These are phyloP conservation scores for Lichtheimia corymbifera DNA, from an alignment of 371 early-diverging fungal genomes.

Conservation along the genomic window DNA sequence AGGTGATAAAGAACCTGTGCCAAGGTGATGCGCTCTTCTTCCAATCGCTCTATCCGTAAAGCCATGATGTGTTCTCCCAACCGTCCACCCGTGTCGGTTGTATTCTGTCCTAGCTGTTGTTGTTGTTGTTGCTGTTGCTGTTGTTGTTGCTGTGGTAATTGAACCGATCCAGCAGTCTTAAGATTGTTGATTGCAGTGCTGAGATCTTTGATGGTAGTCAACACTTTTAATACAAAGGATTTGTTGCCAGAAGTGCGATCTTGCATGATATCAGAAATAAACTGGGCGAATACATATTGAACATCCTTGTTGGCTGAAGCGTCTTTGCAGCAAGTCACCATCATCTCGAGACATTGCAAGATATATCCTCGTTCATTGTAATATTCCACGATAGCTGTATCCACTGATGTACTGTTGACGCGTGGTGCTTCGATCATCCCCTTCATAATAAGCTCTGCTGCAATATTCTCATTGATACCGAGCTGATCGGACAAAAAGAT, in stretches of 20 bases:
- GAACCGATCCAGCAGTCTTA: slow-evolving; percentile 20
- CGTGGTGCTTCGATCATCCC: slow-evolving; percentile 50
- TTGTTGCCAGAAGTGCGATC: slow-evolving; percentile 15
- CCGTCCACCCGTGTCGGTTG: slow-evolving; percentile 20
- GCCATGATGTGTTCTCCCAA: slow-evolving; percentile 49
- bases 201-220: slow-evolving; percentile 47
- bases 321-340: slow-evolving; percentile 62
- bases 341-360: slow-evolving; percentile 58
- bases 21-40: slow-evolving; percentile 62
- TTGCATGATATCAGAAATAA: slow-evolving; percentile 25
- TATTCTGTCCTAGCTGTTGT: slow-evolving; percentile 24
- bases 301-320: slow-evolving; percentile 43
- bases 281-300: slow-evolving; percentile 38
- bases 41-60: slow-evolving; percentile 43
- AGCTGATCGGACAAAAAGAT: slow-evolving; percentile 79
- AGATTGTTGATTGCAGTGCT: slow-evolving; percentile 40
- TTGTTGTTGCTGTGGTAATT: slow-evolving; percentile 15
- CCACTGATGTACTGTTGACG: slow-evolving; percentile 25
- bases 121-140: slow-evolving; percentile 26
- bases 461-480: slow-evolving; percentile 76
- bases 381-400: slow-evolving; percentile 71
- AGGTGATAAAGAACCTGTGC: slow-evolving; percentile 60
- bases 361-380: slow-evolving; percentile 70
- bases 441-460: slow-evolving; percentile 70
- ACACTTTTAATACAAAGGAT: slow-evolving; percentile 42